Evolutionary conservation across 768 basidiomycete genomes (phyloP).

Genomic region (Cantharellus anzutake): DNA sequence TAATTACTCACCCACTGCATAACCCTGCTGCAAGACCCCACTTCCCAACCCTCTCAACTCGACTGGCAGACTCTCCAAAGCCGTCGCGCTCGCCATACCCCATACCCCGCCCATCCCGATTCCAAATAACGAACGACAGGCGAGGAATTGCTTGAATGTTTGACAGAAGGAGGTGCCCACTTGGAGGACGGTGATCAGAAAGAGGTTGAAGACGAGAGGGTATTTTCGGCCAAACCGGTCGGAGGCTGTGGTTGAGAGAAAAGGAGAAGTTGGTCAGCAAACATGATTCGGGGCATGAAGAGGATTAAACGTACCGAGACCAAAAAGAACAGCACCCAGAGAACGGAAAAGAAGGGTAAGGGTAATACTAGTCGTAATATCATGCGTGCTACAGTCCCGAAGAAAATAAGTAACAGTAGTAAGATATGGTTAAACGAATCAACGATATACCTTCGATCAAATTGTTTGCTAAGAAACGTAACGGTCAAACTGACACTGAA

Average conservation of each 20-base stretch:
- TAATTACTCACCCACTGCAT: slow-evolving; percentile 71
- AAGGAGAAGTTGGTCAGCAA: slow-evolving; percentile 30
- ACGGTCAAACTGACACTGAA: slow-evolving; percentile 37
- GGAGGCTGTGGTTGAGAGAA: slow-evolving; percentile 24
- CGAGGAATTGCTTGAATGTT: slow-evolving; percentile 64
- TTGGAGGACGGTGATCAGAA: slow-evolving; percentile 52
- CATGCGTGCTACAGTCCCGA: slow-evolving; percentile 1
- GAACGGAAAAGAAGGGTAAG: slow-evolving; percentile 85
- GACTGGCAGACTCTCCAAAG: slow-evolving; percentile 77
- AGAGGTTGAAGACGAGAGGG: slow-evolving; percentile 63
- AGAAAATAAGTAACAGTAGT: not conserved
- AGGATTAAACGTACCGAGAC: not conserved
- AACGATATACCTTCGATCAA: too few species aligned
- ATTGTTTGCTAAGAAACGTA: slow-evolving; percentile 13
- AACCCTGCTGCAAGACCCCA: slow-evolving; percentile 78
- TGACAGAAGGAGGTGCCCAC: slow-evolving; percentile 66
- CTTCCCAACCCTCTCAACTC: slow-evolving; percentile 70
- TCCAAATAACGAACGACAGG: slow-evolving; percentile 52
- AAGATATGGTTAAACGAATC: not conserved
- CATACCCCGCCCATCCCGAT: slow-evolving; percentile 82
- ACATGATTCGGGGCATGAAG: slow-evolving; percentile 28
- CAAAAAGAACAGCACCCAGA: slow-evolving; percentile 18
- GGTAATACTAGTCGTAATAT: slow-evolving; percentile 58
- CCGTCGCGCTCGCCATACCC: slow-evolving; percentile 65
- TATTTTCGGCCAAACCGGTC: slow-evolving; percentile 90